Base-by-base conservation (phyloP, 768 basidiomycete genomes). In the Mycena latifolia region DNA sequence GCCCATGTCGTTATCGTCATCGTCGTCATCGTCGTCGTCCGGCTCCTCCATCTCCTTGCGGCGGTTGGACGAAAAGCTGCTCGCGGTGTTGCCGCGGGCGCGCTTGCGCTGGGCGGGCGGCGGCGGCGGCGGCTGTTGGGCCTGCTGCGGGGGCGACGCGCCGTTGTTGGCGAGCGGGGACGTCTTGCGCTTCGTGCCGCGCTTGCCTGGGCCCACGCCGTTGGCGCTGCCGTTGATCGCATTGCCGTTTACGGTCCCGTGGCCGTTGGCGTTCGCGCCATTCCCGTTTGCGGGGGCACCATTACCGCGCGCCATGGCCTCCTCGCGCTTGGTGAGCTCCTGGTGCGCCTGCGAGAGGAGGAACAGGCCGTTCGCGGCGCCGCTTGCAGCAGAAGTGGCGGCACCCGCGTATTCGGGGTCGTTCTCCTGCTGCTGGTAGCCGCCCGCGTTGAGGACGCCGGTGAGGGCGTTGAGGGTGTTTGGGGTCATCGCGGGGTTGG, bases 271-370 rank as follows among this genome's bases (percentile, higher is more conserved):
- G 24, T 7, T 11, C 6, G 17, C 20, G 59, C 58, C 72, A 65
- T 70, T 53, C 9, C 63, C 65, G n/a, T n/a, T n/a, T n/a, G n/a
- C n/a, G n/a, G n/a, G n/a, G n/a, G 37, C 65, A 37, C n/a, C 43
- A 5, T 17, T 17, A 2, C 72, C 51, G 29, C 76, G 68, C 3
- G 76, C 73, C 52, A 53, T 53, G 24, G 91, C 90, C 76, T 94
- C 92, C 78, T 97, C 95, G n/a, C 94, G 89, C 81, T 96, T 97
- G 39, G 93, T 94, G 65, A 98, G 88, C 83, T 97, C 96, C 77
- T 98, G 96, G 75, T 98, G 96, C 28, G 96, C 96, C 79, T 98
- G 96, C 1, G 90, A 92, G 57, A 98, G 89, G 52, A 98, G 84
- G 81, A 96, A 98, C 50, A 98, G 88, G 28, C 96, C 96, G 75